Evolutionary conservation across 2,329 filamentous ascomycete species (phyloP), one percentile per base, ranked within the genome.

Genomic region (Fusarium lateritium): DNA sequence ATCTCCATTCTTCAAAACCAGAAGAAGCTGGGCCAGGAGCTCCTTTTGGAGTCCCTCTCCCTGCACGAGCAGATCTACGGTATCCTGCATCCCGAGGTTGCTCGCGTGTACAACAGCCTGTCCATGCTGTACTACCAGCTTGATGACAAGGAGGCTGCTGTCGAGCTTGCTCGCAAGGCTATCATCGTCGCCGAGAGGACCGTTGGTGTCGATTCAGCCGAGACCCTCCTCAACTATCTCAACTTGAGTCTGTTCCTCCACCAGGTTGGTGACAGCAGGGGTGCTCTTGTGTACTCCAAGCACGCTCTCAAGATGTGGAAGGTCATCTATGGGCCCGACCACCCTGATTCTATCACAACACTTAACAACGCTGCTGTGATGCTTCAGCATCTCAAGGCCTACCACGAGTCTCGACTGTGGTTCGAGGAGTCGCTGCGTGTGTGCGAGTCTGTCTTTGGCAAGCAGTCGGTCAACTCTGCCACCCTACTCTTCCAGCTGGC

Each of bases 291-390:
- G 14, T 98, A 97, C 78, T 92, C 97, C 70, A 93, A 93, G 78
- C 96, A 99, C 79, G 96, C 96, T 8, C 88, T 99, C 71, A 91
- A 96, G 77, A 85, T 99, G 67, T 98, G 95, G 95, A 98, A 97
- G 84, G 88, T 98, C 74, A 95, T 98, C 75, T 99, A 98, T 78
- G 96, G 96, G 33, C 85, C 91, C 31, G 92, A 94, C 75, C 96
- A 99, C 81, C 96, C 96, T 5, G 96, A 99, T 82, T 97, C 94
- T 10, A 98, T 99, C 81, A 99, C 97, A 10, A 98, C 96, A 17
- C 92, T 98, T 81, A 99, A 98, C 87, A 99, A 99, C 76, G 95
- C 94, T 21, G 96, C 96, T 9, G 96, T 99, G 63, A 99, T 99
- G 96, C 89, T 99, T 61, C 96, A 99, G 81, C 91, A 94, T 57